Conservation (phyloP, 1,139 yeast genomes). For the Taphrina confusa region DNA sequence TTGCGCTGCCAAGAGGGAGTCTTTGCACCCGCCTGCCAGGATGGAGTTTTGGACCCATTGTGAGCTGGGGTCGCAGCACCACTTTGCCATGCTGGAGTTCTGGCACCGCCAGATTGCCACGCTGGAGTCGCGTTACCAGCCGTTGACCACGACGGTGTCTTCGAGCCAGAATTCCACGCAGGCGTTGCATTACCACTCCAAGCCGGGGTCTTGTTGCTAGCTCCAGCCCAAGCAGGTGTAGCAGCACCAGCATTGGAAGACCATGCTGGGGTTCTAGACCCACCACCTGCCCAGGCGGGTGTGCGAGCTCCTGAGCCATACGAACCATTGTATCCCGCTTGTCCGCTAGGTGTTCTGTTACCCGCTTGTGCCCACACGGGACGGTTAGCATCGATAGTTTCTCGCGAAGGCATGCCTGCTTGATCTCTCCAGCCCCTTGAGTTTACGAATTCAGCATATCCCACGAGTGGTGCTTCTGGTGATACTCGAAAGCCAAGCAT, state of each 20-base stretch:
- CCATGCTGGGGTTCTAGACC: constrained; percentile 62
- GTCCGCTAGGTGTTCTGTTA: constrained; percentile 44
- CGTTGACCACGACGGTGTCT: constrained; percentile 46
- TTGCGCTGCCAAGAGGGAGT: constrained; percentile 23
- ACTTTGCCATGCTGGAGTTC: constrained; percentile 25
- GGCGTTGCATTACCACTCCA: constrained; percentile 45
- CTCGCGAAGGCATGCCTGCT: constrained; percentile 39
- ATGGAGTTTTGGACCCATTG: neutral
- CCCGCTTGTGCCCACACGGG: constrained; percentile 43
- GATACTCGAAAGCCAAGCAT: constrained; percentile 60
- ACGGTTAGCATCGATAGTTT: constrained; percentile 44
- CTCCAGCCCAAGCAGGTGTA: constrained; percentile 44
- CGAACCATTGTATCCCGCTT: constrained; percentile 50
- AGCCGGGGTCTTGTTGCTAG: constrained; percentile 42
- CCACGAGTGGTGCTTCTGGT: constrained; percentile 60
- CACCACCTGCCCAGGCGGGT: constrained; percentile 57
- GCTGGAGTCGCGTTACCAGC: constrained; percentile 45
- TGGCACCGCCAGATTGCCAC: constrained; percentile 45
- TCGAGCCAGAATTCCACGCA: constrained; percentile 48
- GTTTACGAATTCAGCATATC: constrained; percentile 78
- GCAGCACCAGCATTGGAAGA: constrained; percentile 45
- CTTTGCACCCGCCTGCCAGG: constrained; percentile 10
- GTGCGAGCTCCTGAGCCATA: constrained; percentile 57
- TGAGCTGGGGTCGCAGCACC: constrained; percentile 17
- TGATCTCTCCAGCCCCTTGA: constrained; percentile 46